These are phyloP conservation scores for Suillus occidentalis DNA, from an alignment of 768 basidiomycete genomes.

Conservation along the genomic window DNA sequence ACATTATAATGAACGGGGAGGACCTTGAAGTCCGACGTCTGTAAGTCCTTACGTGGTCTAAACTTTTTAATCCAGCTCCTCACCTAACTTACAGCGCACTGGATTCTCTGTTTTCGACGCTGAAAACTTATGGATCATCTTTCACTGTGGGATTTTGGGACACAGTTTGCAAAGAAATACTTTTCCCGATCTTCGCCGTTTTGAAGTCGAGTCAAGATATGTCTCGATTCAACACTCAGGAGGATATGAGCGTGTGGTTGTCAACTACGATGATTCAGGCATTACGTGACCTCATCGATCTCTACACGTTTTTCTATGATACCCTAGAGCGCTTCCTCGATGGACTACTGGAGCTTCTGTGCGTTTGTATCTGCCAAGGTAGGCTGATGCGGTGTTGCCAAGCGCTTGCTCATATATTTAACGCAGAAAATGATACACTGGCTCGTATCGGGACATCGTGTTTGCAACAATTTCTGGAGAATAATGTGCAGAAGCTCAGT, in stretches of 20 bases:
- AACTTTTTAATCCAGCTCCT: conserved; percentile 8
- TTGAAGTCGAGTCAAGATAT: conserved; percentile 91
- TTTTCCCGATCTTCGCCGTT: conserved; percentile 98
- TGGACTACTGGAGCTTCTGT: conserved; percentile 88
- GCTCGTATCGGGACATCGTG: conserved; percentile 98
- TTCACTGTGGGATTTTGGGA: conserved; percentile 97
- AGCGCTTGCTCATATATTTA: conserved; percentile 11
- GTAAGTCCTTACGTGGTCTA: conserved; percentile 50
- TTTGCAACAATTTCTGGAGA: conserved; percentile 92
- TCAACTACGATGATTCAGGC: conserved; percentile 99
- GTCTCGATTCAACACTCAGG: conserved; percentile 91
- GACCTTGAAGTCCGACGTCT: conserved; percentile 95
- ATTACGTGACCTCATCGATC: conserved; percentile 88
- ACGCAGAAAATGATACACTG: conserved; percentile 92
- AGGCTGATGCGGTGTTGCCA: background rate
- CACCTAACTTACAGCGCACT: conserved; percentile 64
- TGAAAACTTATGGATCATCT: conserved; percentile 83
- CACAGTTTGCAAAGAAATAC: conserved; percentile 90
- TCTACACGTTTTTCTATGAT: conserved; percentile 95
- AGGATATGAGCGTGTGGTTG: conserved; percentile 99
- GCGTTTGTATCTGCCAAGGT: conserved; percentile 99
- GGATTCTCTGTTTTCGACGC: conserved; percentile 92
- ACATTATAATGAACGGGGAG: conserved; percentile 99
- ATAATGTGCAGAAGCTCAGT: conserved; percentile 85
- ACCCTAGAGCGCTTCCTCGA: conserved; percentile 88